Percentiles rank a stretch among this genome's conserved stretches.
Evolutionary conservation across 345 rosid species (phyloP).

Genomic region (Lenwebbia sp.): DNA sequence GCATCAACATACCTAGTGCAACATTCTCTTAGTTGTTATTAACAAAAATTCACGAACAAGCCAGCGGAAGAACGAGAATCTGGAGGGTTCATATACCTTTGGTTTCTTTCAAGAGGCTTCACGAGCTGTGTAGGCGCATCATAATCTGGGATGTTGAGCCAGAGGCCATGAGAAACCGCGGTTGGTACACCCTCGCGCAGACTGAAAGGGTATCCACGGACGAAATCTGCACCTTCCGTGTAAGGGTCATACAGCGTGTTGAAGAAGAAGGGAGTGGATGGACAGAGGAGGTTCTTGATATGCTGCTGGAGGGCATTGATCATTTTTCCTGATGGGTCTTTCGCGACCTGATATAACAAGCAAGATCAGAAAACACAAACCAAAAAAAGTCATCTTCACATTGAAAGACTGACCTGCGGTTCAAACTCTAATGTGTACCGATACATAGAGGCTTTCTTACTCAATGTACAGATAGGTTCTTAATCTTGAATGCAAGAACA

Average conservation of each 20-base stretch:
- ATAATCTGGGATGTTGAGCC: constrained; percentile 98
- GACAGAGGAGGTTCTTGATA: constrained; percentile 74
- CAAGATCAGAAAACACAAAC: background rate
- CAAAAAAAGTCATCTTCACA: background rate
- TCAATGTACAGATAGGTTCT: background rate
- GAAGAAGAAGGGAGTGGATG: constrained; percentile 94
- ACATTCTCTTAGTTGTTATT: background rate
- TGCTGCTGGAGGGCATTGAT: constrained; percentile 92
- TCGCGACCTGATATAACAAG: constrained; percentile 54
- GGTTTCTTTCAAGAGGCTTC: constrained; percentile 87
- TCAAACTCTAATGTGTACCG: background rate
- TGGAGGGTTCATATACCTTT: constrained; percentile 29
- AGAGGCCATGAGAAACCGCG: constrained; percentile 94
- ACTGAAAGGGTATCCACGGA: constrained; percentile 96
- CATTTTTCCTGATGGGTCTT: constrained; percentile 75
- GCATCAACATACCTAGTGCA: constrained; percentile 69
- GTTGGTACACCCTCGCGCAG: constrained; percentile 91
- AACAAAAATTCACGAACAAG: background rate
- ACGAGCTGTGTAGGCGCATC: constrained; percentile 99
- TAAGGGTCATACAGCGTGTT: constrained; percentile 91
- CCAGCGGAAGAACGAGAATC: background rate
- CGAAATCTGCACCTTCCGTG: constrained; percentile 87
- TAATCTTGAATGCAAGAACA: background rate
- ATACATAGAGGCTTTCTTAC: background rate
- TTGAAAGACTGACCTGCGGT: background rate